Evolutionary conservation across 2,329 filamentous ascomycete species (phyloP), one percentile per base, ranked within the genome.

Genomic region (Atkinsonella texensis): DNA sequence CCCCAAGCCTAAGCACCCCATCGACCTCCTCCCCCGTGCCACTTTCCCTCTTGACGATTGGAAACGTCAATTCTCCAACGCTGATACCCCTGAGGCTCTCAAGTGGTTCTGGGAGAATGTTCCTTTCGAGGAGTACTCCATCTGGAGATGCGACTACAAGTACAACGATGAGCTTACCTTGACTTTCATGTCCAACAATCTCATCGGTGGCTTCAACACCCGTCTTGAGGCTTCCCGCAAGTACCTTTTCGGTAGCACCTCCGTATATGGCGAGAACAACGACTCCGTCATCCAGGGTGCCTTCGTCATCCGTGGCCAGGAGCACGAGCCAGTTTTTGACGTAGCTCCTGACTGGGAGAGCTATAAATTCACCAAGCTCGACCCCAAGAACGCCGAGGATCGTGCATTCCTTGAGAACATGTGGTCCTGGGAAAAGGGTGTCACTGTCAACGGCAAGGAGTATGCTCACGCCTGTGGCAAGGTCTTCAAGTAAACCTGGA

Each of bases 1-100:
- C 57, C 87, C 89, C 66, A 97, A 96, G 84, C 74, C 90, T 68
- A 98, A 97, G 86, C 93, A 98, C 79, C 90, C 93, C 62, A 80
- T 95, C 59, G 91, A 95, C 71, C 71, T 81, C 60, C 86, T 97
- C 52, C 82, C 84, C 65, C 85, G 84, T 69, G 76, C 93, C 56
- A 83, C 84, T 53, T 80, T 95, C 67, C 78, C 85, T 62, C 80
- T 98, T 53, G 93, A 98, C 68, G 93, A 98, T 75, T 95, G 85
- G 87, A 98, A 98, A 86, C 89, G 93, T 68, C 84, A 88, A 72
- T 98, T 95, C 83, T 98, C 93, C 65, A 98, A 98, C 83, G 81
- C 85, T 70, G 89, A 96, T 58, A 90, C 87, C 62, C 76, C 83
- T 58, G 84, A 78, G 58, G 89, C 91, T 63, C 77, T 97, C 65